These are phyloP conservation scores for Coriolopsis trogii DNA, from an alignment of 1,284 basidiomycete species.

Conservation along the genomic window DNA sequence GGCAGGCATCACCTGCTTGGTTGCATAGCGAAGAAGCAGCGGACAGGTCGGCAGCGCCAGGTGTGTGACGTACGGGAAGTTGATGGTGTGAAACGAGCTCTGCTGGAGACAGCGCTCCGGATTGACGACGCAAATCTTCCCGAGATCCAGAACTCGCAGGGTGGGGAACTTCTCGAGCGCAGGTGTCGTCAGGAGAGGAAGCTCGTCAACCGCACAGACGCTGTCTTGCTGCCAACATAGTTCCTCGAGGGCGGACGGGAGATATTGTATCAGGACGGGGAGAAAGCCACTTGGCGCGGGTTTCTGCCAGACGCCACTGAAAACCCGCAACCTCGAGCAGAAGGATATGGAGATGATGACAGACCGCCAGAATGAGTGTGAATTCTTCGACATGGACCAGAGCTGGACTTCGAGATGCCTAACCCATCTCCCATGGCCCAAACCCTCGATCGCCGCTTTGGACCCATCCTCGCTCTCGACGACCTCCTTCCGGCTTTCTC, in stretches of 20 bases:
- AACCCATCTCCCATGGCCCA: conserved; percentile 28
- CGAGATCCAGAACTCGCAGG: conserved; percentile 26
- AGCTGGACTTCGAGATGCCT: conserved; percentile 29
- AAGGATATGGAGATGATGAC: conserved; percentile 21
- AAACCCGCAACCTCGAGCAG: conserved; percentile 24
- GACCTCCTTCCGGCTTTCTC: conserved; percentile 17
- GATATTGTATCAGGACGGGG: conserved; percentile 25
- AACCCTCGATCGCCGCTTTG: not conserved
- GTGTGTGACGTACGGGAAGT: conserved; percentile 23
- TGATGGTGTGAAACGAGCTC: conserved; percentile 11
- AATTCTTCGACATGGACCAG: conserved; percentile 20
- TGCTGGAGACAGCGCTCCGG: conserved; percentile 21
- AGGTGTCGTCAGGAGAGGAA: conserved; percentile 17
- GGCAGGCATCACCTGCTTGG: conserved; percentile 22
- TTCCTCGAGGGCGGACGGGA: conserved; percentile 24
- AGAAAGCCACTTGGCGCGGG: conserved; percentile 22
- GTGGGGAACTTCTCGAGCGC: conserved; percentile 19
- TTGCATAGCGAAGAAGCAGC: conserved; percentile 24
- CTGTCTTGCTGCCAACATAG: conserved; percentile 31
- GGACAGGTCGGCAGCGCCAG: conserved; percentile 26
- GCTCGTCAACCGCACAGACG: conserved; percentile 21
- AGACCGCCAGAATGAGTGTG: conserved; percentile 21
- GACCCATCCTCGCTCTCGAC: not conserved
- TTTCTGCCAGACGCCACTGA: conserved; percentile 29
- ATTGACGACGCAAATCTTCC: conserved; percentile 26